Percentiles rank a stretch among this genome's conserved stretches.
Conservation (phyloP, 2,329 filamentous ascomycete genomes). For the Thelonectria blattea region DNA sequence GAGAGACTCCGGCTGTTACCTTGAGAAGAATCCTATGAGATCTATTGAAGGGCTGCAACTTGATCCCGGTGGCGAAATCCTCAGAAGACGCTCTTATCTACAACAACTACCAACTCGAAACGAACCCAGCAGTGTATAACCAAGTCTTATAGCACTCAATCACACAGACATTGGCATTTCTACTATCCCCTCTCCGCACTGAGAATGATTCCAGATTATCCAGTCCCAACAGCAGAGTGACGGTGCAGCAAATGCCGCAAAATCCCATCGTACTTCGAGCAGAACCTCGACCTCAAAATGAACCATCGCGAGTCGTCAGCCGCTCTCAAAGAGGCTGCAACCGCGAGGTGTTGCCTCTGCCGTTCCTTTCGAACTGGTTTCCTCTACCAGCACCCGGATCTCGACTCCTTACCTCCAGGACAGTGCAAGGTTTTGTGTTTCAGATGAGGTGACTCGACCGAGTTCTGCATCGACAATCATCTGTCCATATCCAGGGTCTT, state of each 20-base stretch:
- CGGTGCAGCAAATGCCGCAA: not conserved
- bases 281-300: not conserved
- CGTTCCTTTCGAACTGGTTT: not conserved
- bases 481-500: not conserved
- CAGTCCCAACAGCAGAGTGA: not conserved
- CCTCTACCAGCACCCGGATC: not conserved
- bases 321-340: not conserved
- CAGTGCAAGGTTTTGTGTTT: not conserved
- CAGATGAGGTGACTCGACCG: not conserved
- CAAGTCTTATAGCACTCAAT: no score
- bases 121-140: no score
- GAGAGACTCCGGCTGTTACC: no score
- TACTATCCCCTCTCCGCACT: no score
- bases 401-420: not conserved
- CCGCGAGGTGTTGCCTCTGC: not conserved
- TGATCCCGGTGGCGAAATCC: no score
- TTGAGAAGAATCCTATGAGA: no score
- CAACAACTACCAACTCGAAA: no score
- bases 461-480: not conserved
- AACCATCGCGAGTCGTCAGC: not conserved
- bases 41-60: no score
- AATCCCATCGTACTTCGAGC: not conserved
- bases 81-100: no score
- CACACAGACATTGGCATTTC: no score
- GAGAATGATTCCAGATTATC: no score